These are phyloP conservation scores for Chrysoporthe deuterocubensis DNA, from an alignment of 2,329 filamentous ascomycete species.

Conservation along the genomic window DNA sequence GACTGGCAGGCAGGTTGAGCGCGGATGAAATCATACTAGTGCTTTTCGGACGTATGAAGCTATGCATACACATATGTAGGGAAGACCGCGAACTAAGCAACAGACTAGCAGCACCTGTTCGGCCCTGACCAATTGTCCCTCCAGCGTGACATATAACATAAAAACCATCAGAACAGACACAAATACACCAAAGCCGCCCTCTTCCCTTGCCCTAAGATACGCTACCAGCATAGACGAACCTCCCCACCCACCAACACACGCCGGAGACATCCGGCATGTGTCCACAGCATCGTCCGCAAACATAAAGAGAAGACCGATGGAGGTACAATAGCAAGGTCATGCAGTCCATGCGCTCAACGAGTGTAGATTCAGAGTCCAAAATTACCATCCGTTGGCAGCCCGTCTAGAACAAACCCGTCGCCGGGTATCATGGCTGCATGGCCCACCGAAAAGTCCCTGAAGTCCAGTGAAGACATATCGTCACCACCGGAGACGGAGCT, in stretches of 20 bases:
- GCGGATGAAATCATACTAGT: background rate
- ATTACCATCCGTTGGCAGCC: conserved; percentile 44
- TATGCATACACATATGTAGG: background rate
- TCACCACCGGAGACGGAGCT: conserved; percentile 51
- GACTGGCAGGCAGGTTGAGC: background rate
- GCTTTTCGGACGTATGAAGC: background rate
- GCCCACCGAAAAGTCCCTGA: conserved; percentile 38
- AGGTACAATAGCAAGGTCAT: background rate
- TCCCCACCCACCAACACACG: background rate
- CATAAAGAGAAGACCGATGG: background rate
- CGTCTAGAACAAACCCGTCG: conserved; percentile 42
- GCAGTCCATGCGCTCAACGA: background rate
- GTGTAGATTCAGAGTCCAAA: conserved; percentile 41
- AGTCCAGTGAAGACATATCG: conserved; percentile 51
- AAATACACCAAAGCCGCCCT: background rate
- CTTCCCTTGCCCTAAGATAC: no score
- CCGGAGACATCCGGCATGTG: background rate
- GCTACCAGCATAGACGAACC: background rate
- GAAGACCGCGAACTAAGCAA: background rate
- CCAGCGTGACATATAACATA: background rate
- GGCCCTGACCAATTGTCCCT: background rate
- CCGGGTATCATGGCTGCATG: conserved; percentile 21
- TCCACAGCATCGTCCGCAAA: background rate
- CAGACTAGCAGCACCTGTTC: background rate
- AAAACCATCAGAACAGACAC: background rate